Conservation (phyloP, 2,329 filamentous ascomycete genomes). For the Penicillium sp. region DNA sequence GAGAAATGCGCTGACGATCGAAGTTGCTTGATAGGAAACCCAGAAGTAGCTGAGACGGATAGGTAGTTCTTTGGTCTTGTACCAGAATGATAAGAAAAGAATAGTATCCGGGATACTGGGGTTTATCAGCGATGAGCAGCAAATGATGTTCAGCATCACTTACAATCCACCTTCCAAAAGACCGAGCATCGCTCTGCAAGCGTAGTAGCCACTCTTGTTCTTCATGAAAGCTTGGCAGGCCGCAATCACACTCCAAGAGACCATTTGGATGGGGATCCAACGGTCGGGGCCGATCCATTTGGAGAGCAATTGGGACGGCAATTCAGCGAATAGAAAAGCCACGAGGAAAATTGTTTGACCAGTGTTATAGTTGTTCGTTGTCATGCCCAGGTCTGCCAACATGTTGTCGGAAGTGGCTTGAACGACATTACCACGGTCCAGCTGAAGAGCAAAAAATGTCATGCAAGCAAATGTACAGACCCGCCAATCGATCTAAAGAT, state of each 20-base stretch:
- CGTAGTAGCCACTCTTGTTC: slow-evolving; percentile 45
- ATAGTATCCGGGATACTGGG: slow-evolving; percentile 44
- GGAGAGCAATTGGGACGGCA: slow-evolving; percentile 61
- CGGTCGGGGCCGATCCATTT: slow-evolving; percentile 60
- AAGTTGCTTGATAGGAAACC: slow-evolving; percentile 58
- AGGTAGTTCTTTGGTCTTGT: slow-evolving; percentile 68
- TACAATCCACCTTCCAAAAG: slow-evolving; percentile 58
- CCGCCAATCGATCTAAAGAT: slow-evolving; percentile 40
- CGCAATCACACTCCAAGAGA: slow-evolving; percentile 57
- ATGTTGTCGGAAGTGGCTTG: slow-evolving; percentile 64
- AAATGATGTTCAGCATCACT: slow-evolving; percentile 34
- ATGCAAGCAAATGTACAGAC: slow-evolving; percentile 50
- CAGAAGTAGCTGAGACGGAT: slow-evolving; percentile 69
- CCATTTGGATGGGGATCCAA: slow-evolving; percentile 62
- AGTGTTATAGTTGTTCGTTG: slow-evolving; percentile 47
- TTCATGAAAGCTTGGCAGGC: slow-evolving; percentile 52
- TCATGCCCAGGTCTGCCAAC: slow-evolving; percentile 52
- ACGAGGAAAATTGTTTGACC: slow-evolving; percentile 43
- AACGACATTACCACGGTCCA: slow-evolving; percentile 62
- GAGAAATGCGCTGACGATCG: slow-evolving; percentile 49
- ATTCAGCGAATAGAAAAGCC: slow-evolving; percentile 49
- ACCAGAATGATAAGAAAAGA: slow-evolving; percentile 70
- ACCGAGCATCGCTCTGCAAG: slow-evolving; percentile 49
- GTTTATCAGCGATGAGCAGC: background rate
- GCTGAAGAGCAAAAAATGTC: slow-evolving; percentile 64